A percentile compares a stretch with the other conserved stretches of the same genome.
phyloP scores from a whole-genome alignment of 768 basidiomycete genomes.

The Lentinula sp. region DNA sequence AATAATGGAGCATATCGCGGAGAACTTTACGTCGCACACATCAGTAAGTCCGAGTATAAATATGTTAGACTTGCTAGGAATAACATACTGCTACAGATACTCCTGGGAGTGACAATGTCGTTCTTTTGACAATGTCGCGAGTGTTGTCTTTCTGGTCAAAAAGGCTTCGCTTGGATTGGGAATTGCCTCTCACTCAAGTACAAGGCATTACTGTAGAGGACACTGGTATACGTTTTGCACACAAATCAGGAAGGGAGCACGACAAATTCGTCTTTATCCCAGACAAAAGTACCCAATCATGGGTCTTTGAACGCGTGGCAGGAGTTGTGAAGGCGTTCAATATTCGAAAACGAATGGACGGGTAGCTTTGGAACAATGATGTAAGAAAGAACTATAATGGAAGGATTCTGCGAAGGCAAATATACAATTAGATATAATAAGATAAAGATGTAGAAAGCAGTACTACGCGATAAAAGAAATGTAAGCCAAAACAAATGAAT shows the following conservation, averaged over 20 bases:
- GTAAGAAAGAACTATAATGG: background rate
- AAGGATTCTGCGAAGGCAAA: background rate
- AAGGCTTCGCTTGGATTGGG: constrained; percentile 85
- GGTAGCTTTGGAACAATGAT: background rate
- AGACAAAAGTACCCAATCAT: constrained; percentile 67
- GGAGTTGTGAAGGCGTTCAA: constrained; percentile 76
- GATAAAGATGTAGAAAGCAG: background rate
- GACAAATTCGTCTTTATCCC: constrained; percentile 75
- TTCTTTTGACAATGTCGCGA: constrained; percentile 72
- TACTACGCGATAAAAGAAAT: background rate
- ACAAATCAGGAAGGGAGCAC: constrained; percentile 69
- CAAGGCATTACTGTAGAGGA: constrained; percentile 87
- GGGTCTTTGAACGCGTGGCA: constrained; percentile 78
- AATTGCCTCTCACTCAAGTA: constrained; percentile 80
- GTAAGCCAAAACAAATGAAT: background rate
- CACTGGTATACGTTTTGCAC: constrained; percentile 82
- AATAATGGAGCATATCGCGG: constrained; percentile 82
- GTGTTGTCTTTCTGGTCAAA: constrained; percentile 83
- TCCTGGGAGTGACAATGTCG: constrained; percentile 73
- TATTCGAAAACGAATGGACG: constrained; percentile 61
- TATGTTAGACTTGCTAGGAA: background rate
- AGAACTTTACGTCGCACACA: constrained; percentile 88
- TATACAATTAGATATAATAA: background rate
- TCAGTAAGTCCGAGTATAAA: constrained; percentile 47
- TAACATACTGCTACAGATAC: constrained; percentile 41